Conservation (phyloP, 768 basidiomycete genomes). For the Pulveroboletus ravenelii region DNA sequence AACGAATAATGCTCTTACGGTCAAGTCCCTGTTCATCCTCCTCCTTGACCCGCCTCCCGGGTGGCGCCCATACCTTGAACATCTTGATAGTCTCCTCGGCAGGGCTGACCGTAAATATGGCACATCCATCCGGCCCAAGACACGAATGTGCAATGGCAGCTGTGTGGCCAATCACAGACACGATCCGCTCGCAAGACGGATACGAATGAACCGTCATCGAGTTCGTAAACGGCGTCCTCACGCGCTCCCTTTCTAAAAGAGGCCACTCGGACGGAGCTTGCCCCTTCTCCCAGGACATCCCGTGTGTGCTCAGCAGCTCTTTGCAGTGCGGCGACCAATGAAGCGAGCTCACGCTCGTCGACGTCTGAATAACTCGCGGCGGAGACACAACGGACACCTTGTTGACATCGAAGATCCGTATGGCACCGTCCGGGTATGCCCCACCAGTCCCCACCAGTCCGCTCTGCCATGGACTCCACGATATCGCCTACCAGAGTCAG, state of each 20-base stretch:
- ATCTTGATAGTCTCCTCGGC: slow-evolving; percentile 66
- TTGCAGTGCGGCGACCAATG: slow-evolving; percentile 76
- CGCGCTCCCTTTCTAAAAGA: slow-evolving; percentile 19
- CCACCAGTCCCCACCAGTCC: slow-evolving; percentile 66
- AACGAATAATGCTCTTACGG: slow-evolving; percentile 26
- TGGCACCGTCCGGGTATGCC: slow-evolving; percentile 54
- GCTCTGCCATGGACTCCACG: slow-evolving; percentile 73
- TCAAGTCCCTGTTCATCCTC: slow-evolving; percentile 18
- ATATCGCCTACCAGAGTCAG: slow-evolving; percentile 46
- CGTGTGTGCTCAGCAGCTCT: slow-evolving; percentile 83
- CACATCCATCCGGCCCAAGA: slow-evolving; percentile 57
- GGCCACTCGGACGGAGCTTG: slow-evolving; percentile 18
- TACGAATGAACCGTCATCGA: slow-evolving; percentile 49
- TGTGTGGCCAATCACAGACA: slow-evolving; percentile 53
- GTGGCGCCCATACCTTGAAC: slow-evolving; percentile 59
- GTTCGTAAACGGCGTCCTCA: slow-evolving; percentile 32
- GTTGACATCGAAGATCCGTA: slow-evolving; percentile 48
- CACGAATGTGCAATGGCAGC: slow-evolving; percentile 56
- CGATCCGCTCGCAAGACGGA: slow-evolving; percentile 47
- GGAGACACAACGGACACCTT: slow-evolving; percentile 41
- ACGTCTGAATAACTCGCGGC: slow-evolving; percentile 41
- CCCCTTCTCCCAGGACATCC: slow-evolving; percentile 26
- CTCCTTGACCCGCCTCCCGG: slow-evolving; percentile 15
- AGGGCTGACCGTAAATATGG: slow-evolving; percentile 60
- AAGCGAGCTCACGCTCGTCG: slow-evolving; percentile 55